Base-by-base conservation (phyloP, 202 grass and related monocot genomes). In the Sporobolus alterniflorus region DNA sequence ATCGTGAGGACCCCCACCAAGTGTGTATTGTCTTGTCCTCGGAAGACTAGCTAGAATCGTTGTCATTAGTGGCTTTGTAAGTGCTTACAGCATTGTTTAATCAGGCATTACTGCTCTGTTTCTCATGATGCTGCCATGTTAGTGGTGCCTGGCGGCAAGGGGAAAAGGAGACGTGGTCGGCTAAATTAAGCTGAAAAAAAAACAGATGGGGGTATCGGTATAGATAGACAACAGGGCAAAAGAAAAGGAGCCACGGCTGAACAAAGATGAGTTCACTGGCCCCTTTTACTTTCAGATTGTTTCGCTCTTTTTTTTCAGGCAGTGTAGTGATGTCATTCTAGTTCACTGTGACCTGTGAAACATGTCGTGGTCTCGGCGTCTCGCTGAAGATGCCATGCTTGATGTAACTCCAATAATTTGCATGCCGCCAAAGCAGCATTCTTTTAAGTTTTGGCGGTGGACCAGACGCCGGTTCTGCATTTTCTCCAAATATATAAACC, bases 101-200 rank as follows among this genome's bases (percentile, higher is more conserved):
- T n/a, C n/a, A n/a, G n/a, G 73, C 73, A 69, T 52, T 78, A 78
- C 55, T 29, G 83, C 51, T 54, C 56, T 82, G 42, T 18, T 55
- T 82, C 78, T 83, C 67, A 86, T 90, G 83, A 83, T 86, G 79
- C 78, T 77, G 76, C 79, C 73, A 68, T 78, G 79, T 61, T 67
- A 18, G 61, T 78, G 67, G 56, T 81, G 72, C 83, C 74, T 44
- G 54, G 87, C 79, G 81, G 24, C 50, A 83, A 31, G 49, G 49
- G 74, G 42, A 79, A 84, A 79, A 82, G 50, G 81, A 24, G 75
- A 63, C 64, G 9, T 60, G 44, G 69, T n/a, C 36, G 4, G 36
- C 69, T 79, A 50, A 82, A 77, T 60, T 74, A 82, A 77, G 66
- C 55, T 22, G 0, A 62, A 50, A 77, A 31, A 71, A 82, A 49